Evolutionary conservation across 371 early-diverging fungal species (phyloP).

Genomic region (Mucor saturninus): DNA sequence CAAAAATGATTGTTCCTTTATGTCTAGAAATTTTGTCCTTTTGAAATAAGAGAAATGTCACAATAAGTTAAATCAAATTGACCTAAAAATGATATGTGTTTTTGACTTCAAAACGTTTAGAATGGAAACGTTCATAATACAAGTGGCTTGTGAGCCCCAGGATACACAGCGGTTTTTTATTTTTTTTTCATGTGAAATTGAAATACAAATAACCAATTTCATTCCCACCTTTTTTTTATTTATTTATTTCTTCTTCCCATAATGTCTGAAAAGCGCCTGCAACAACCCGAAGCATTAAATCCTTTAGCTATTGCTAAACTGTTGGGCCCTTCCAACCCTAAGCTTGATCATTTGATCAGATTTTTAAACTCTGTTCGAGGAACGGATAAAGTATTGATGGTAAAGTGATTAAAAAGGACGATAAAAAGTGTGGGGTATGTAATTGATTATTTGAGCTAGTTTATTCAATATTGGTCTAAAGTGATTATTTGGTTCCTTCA

Average conservation of each 20-base stretch:
- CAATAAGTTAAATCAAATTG: too few species aligned
- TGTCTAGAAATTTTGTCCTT: too few species aligned
- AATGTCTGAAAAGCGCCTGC: constrained; percentile 17
- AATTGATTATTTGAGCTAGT: constrained; percentile 46
- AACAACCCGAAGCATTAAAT: constrained; percentile 22
- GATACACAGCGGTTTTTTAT: too few species aligned
- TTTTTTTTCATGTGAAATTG: not conserved
- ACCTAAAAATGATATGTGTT: too few species aligned
- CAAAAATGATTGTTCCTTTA: too few species aligned
- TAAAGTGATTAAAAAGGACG: constrained; percentile 38
- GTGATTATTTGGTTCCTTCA: constrained; percentile 79
- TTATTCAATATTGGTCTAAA: constrained; percentile 91
- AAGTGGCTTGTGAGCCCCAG: too few species aligned
- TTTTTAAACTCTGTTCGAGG: constrained; percentile 81
- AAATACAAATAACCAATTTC: not conserved
- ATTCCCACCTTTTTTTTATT: constrained; percentile 6
- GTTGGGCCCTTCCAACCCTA: constrained; percentile 58
- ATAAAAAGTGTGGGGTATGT: not conserved
- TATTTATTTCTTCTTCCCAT: not conserved
- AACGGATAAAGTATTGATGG: constrained; percentile 95
- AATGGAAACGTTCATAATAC: too few species aligned
- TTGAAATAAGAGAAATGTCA: too few species aligned
- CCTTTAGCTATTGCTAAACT: constrained; percentile 52
- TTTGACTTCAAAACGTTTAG: too few species aligned
- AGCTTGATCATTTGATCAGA: constrained; percentile 74